Percentiles rank a stretch among this genome's conserved stretches.
Evolutionary conservation across 768 basidiomycete species (phyloP).

Genomic region (Tricholoma hemisulphureum): DNA sequence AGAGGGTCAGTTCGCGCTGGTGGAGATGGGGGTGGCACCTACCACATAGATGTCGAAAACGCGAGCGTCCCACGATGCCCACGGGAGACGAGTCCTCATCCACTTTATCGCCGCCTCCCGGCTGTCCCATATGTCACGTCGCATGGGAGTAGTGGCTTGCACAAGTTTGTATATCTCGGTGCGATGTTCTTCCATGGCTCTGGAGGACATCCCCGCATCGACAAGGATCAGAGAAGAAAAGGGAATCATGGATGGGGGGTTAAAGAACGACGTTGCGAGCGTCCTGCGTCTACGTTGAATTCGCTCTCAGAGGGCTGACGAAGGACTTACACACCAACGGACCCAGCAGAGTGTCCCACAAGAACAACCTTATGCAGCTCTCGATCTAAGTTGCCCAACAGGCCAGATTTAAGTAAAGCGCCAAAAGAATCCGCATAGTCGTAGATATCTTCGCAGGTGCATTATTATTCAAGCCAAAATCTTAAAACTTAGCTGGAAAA

Average conservation of each 20-base stretch:
- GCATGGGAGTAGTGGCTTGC: slow-evolving; percentile 21
- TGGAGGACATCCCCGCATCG: slow-evolving; percentile 24
- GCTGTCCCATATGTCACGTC: slow-evolving; percentile 26
- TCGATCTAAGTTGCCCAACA: slow-evolving; percentile 22
- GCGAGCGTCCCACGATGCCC: slow-evolving; percentile 25
- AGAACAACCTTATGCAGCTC: slow-evolving; percentile 24
- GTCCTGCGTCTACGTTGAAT: slow-evolving; percentile 11
- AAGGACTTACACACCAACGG: slow-evolving; percentile 26
- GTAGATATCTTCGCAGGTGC: slow-evolving; percentile 22
- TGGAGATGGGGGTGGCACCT: not conserved
- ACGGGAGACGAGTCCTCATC: slow-evolving; percentile 24
- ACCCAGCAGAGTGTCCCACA: slow-evolving; percentile 32
- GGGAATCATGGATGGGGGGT: slow-evolving; percentile 26
- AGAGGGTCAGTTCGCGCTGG: not conserved
- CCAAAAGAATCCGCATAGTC: slow-evolving; percentile 32
- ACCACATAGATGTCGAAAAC: slow-evolving; percentile 27
- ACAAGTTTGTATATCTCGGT: slow-evolving; percentile 27
- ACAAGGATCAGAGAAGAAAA: slow-evolving; percentile 26
- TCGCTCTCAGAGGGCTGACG: not conserved
- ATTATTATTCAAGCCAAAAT: not conserved
- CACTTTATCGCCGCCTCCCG: slow-evolving; percentile 22
- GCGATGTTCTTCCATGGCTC: slow-evolving; percentile 19
- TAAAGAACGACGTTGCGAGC: slow-evolving; percentile 24
- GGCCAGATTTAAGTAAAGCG: slow-evolving; percentile 23
- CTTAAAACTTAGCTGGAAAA: not conserved